A percentile compares a stretch with the other conserved stretches of the same genome.
These are phyloP conservation scores for Macrolepiota dolichaula DNA, from an alignment of 768 basidiomycete genomes.

Conservation along the genomic window DNA sequence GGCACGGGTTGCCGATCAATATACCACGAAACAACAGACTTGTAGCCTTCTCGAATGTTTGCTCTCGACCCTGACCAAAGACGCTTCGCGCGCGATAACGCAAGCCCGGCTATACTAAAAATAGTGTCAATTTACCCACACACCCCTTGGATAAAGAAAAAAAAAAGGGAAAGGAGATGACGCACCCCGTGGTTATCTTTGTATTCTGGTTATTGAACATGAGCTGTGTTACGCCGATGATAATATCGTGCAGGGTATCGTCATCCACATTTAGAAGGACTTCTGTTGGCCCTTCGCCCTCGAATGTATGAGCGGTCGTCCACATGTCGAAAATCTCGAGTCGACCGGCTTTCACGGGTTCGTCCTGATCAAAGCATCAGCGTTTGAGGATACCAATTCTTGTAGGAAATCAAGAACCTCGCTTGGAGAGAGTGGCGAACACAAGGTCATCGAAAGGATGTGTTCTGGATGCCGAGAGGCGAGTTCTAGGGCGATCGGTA, in stretches of 20 bases:
- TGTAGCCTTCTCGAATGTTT: constrained; percentile 15
- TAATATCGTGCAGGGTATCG: constrained; percentile 17
- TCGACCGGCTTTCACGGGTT: constrained; percentile 25
- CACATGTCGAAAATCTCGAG: constrained; percentile 24
- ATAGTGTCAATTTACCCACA: not conserved
- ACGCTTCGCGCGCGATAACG: constrained; percentile 9
- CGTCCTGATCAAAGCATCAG: constrained; percentile 18
- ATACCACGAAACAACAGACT: constrained; percentile 17
- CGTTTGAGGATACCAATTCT: too few relatives aligned
- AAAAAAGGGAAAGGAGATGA: not conserved
- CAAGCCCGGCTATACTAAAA: constrained; percentile 13
- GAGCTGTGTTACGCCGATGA: constrained; percentile 19
- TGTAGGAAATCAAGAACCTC: constrained; percentile 23
- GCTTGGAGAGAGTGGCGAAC: constrained; percentile 29
- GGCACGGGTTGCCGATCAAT: constrained; percentile 14
- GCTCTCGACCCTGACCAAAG: constrained; percentile 17
- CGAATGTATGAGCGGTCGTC: constrained; percentile 14
- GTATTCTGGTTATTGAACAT: constrained; percentile 19
- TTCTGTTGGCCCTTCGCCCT: not conserved
- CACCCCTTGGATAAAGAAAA: not conserved
- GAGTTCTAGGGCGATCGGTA: constrained; percentile 28
- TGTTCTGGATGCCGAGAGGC: constrained; percentile 27
- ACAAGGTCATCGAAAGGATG: constrained; percentile 31
- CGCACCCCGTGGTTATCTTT: constrained; percentile 17
- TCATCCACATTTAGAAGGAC: constrained; percentile 5